Evolutionary conservation across 2,329 filamentous ascomycete species (phyloP).

Genomic region (Dissoconium aciculare): DNA sequence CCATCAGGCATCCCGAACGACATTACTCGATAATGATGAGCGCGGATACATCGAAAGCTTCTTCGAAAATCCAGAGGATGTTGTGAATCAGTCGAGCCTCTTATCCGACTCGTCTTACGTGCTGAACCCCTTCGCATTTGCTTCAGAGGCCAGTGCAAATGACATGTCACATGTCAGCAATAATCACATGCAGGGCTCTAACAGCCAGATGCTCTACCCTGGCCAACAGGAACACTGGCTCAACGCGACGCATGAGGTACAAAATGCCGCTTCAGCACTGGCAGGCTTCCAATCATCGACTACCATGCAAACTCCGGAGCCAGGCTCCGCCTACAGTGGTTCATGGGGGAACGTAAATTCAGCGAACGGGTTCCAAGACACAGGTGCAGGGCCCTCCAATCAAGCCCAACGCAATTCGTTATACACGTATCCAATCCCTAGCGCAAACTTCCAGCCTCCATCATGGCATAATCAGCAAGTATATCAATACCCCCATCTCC

Average conservation of each 20-base stretch:
- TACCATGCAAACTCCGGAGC: background rate
- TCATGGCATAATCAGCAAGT: background rate
- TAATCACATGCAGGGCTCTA: no score
- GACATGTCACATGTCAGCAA: no score
- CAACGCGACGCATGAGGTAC: background rate
- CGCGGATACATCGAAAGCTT: background rate
- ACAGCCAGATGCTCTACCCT: no score
- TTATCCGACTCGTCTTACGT: background rate
- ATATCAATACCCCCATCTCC: background rate
- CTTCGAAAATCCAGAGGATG: background rate
- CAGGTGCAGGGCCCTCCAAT: background rate
- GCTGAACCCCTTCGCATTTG: background rate
- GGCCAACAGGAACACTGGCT: background rate
- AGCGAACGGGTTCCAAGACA: background rate
- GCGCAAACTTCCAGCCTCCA: background rate
- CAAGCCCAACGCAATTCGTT: background rate
- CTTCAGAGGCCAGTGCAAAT: no score
- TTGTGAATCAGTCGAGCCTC: background rate
- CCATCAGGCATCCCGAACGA: background rate
- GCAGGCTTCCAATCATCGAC: background rate
- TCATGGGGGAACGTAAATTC: slow-evolving; percentile 1
- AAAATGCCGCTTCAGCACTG: background rate
- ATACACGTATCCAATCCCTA: background rate
- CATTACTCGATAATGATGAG: background rate
- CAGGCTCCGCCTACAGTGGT: background rate